Conservation (phyloP, 1,284 basidiomycete genomes). For the Trametes sp. region DNA sequence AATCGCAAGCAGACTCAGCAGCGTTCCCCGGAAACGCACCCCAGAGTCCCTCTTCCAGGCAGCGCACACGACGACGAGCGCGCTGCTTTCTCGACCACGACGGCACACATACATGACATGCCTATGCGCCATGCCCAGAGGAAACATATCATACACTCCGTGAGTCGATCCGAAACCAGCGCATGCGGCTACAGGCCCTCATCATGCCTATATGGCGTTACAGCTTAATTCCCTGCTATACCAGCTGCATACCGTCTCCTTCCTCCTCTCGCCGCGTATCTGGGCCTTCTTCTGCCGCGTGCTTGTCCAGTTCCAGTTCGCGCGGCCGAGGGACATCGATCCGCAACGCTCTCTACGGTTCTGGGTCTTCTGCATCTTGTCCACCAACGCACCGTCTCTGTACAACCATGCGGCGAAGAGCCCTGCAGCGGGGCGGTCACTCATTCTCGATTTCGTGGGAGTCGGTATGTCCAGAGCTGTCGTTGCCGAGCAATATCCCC, state of each 20-base stretch:
- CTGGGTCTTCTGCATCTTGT: slow-evolving; percentile 64
- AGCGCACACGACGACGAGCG: slow-evolving; percentile 28
- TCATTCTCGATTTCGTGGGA: slow-evolving; percentile 81
- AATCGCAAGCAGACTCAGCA: slow-evolving; percentile 3
- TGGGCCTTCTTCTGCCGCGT: slow-evolving; percentile 63
- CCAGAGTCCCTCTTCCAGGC: not conserved
- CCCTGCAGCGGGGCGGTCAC: slow-evolving; percentile 57
- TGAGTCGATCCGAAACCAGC: slow-evolving; percentile 45
- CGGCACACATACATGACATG: slow-evolving; percentile 64
- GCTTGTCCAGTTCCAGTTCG: slow-evolving; percentile 67
- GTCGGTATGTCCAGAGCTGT: slow-evolving; percentile 63
- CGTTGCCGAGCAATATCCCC: no score
- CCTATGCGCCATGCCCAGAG: slow-evolving; percentile 76
- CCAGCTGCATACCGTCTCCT: slow-evolving; percentile 76
- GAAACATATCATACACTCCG: slow-evolving; percentile 77
- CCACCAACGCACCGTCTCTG: slow-evolving; percentile 64
- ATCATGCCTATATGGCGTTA: not conserved
- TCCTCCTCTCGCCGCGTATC: slow-evolving; percentile 74
- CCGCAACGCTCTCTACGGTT: slow-evolving; percentile 65
- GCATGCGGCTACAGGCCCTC: not conserved
- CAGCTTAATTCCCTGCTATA: slow-evolving; percentile 76
- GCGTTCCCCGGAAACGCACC: slow-evolving; percentile 5
- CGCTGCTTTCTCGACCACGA: slow-evolving; percentile 16
- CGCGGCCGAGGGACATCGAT: slow-evolving; percentile 69
- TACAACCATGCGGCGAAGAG: slow-evolving; percentile 65